Evolutionary conservation across 1,139 yeast genomes (phyloP).

Genomic region (Suhomyces atakaporum): DNA sequence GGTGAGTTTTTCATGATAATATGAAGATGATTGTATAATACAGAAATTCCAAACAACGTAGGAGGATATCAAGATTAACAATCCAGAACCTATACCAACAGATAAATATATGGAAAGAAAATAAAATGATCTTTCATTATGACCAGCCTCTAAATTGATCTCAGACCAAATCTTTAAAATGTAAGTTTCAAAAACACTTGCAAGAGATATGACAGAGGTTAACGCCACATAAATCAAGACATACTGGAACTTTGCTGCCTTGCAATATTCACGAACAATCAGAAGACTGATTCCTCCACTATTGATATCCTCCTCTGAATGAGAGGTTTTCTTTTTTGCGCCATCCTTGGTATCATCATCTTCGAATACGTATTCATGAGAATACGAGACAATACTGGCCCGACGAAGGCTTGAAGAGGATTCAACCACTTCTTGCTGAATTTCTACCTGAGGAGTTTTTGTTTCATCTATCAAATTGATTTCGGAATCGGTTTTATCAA

Average conservation of each 20-base stretch:
- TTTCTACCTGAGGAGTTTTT: background rate
- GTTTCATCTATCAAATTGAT: background rate
- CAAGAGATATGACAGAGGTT: conserved; percentile 25
- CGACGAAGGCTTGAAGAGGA: too few species aligned
- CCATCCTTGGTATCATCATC: conserved; percentile 7
- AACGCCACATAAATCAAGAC: conserved; percentile 23
- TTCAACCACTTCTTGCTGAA: background rate
- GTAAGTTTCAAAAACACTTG: conserved; percentile 12
- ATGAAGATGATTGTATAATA: conserved; percentile 25
- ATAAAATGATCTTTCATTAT: conserved; percentile 20
- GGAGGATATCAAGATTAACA: conserved; percentile 24
- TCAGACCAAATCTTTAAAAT: conserved; percentile 24
- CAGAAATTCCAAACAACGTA: conserved; percentile 30
- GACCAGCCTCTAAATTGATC: conserved; percentile 24
- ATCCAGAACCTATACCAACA: conserved; percentile 25
- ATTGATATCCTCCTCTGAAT: conserved; percentile 22
- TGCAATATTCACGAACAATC: conserved; percentile 26
- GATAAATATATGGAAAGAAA: conserved; percentile 24
- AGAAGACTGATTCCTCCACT: conserved; percentile 27
- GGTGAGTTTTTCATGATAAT: conserved; percentile 31
- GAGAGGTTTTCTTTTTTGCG: conserved; percentile 25
- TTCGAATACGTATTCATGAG: background rate
- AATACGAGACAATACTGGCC: background rate
- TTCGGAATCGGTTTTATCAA: background rate
- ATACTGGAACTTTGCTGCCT: conserved; percentile 28